Conservation (phyloP, 208 protist genomes). For the Herpetomonas samuelpessoai region DNA sequence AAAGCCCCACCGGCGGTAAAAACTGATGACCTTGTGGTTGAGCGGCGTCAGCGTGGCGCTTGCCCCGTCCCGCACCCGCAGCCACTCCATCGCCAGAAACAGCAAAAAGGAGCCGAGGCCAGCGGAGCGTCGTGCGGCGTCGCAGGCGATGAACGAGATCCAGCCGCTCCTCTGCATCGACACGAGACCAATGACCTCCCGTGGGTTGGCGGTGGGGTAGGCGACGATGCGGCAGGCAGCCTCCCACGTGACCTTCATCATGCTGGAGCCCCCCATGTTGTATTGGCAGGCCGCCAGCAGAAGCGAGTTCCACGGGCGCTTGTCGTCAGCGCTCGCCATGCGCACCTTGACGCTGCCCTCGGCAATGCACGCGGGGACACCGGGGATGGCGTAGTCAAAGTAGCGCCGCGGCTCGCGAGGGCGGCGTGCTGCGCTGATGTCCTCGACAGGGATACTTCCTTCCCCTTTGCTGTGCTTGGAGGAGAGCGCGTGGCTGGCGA, state of each 20-base stretch:
- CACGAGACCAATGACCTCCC: conserved; percentile 25
- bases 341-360: too few relatives aligned
- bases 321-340: background rate
- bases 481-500: too few relatives aligned
- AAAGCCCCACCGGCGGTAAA: conserved; percentile 42
- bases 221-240: conserved; percentile 31
- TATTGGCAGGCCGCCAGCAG: conserved; percentile 27
- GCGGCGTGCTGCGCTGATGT: too few relatives aligned
- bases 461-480: too few relatives aligned
- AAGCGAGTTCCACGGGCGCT: conserved; percentile 12
- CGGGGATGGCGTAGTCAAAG: too few relatives aligned
- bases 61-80: conserved; percentile 9
- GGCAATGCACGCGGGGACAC: too few relatives aligned
- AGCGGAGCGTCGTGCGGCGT: conserved; percentile 15
- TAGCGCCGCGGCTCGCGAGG: too few relatives aligned
- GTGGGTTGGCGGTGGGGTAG: conserved; percentile 3
- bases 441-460: too few relatives aligned
- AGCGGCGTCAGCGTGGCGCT: conserved; percentile 31
- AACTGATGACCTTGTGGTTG: conserved; percentile 13
- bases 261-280: conserved; percentile 30
- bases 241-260: conserved; percentile 20
- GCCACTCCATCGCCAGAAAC: conserved; percentile 50
- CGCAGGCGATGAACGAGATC: conserved; percentile 33
- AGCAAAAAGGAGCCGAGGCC: conserved; percentile 51
- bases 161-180: conserved; percentile 31